A percentile compares a stretch with the other conserved stretches of the same genome.
Conservation (phyloP, 495 filamentous ascomycete genomes). For the Pyrenopolyporus hunteri region DNA sequence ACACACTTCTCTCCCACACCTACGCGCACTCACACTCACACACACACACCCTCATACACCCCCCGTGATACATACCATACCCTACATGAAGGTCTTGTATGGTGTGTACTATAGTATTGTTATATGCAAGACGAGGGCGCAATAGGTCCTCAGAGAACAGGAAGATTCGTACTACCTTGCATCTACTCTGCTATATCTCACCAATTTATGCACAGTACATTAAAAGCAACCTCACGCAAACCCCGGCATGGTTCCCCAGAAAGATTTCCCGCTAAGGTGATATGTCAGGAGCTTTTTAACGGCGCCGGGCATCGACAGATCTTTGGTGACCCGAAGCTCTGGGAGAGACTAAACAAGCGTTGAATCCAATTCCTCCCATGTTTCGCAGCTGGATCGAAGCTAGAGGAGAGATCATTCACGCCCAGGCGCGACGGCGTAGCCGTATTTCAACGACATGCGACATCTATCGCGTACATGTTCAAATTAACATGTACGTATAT, state of each 20-base stretch:
- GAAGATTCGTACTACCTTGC: slow-evolving; percentile 23
- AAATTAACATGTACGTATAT: too few species aligned
- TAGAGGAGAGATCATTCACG: slow-evolving; percentile 38
- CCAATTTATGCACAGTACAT: slow-evolving; percentile 27
- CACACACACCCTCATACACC: too few species aligned
- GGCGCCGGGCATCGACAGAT: slow-evolving; percentile 40
- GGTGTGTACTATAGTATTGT: too few species aligned
- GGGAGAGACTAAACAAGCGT: slow-evolving; percentile 46
- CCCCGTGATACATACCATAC: not conserved
- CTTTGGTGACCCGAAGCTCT: slow-evolving; percentile 43
- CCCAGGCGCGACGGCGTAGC: slow-evolving; percentile 35
- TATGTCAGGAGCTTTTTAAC: slow-evolving; percentile 42
- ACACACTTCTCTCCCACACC: too few species aligned
- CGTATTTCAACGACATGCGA: slow-evolving; percentile 33
- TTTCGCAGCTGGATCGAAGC: slow-evolving; percentile 38
- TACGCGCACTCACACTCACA: too few species aligned
- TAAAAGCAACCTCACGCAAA: slow-evolving; percentile 8
- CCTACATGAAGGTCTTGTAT: not conserved
- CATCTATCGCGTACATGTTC: slow-evolving; percentile 16
- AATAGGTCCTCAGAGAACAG: not conserved
- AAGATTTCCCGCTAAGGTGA: slow-evolving; percentile 46
- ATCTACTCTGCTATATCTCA: slow-evolving; percentile 27
- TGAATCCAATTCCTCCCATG: slow-evolving; percentile 41
- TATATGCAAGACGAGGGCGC: slow-evolving; percentile 4
- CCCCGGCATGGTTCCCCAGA: slow-evolving; percentile 42